Evolutionary conservation across 345 rosid genomes (phyloP), one percentile per base, ranked within the genome.

Genomic region (Linum trigynum): DNA sequence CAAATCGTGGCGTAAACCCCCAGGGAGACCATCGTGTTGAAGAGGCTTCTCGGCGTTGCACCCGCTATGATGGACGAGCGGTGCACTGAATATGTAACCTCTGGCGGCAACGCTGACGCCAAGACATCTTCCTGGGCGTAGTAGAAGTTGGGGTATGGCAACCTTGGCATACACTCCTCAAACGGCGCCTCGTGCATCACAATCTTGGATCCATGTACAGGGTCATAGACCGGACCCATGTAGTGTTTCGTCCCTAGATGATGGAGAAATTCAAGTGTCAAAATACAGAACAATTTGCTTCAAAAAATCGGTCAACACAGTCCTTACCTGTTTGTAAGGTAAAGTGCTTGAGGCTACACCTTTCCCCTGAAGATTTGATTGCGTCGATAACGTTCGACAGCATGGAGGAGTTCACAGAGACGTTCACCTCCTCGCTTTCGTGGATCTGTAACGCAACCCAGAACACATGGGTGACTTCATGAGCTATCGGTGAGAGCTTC

Each of bases 101-200:
- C 4, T 0, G 73, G 41, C 0, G 70, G 75, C 3, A 57, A 35
- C n/a, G 75, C 7, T 0, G 83, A 76, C 0, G 68, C 71, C 36
- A 80, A 16, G 0, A 74, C 39, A 39, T 83, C 86, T 41, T 78
- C 84, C 0, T 71, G 58, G 6, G 76, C 76, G 14, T 78, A 74
- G 69, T 80, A 83, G n/a, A 83, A 80, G 58, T 83, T 76, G 0
- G 79, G 81, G 66, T 72, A 74, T 0, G 79, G 82, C 7, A 76
- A 67, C 14, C 81, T 67, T 39, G 78, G 78, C 11, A 37, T 7
- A 2, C 76, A 72, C 56, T 83, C 81, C 0, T 7, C 38, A 36
- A 76, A 83, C 1, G 82, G 86, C 7, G 82, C 67, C 1, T 72
- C 79, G 1, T 68, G 82, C 3, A 69, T 45, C 6, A 74, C 7